phyloP scores from a whole-genome alignment of 1,284 basidiomycete species.

The Puccinia novopanici region DNA sequence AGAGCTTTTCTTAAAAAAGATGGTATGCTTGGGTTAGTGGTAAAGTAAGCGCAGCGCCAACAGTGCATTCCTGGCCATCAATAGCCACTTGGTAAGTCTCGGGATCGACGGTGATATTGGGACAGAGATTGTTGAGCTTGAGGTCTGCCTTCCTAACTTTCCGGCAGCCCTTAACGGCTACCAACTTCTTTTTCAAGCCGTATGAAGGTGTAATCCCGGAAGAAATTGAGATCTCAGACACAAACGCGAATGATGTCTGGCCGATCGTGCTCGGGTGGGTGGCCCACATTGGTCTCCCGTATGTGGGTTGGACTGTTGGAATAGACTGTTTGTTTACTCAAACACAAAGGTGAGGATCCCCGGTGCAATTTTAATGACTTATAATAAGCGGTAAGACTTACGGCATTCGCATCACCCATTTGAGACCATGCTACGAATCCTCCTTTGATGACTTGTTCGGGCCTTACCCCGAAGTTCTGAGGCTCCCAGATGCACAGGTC shows the following conservation, averaged over 20 bases:
- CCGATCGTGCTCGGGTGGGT: slow-evolving; percentile 72
- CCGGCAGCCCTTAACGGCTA: slow-evolving; percentile 77
- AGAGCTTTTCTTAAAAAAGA: slow-evolving; percentile 26
- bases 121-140: slow-evolving; percentile 85
- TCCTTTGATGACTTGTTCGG: slow-evolving; percentile 89
- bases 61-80: slow-evolving; percentile 74
- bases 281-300: slow-evolving; percentile 84
- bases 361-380: background rate
- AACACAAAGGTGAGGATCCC: background rate
- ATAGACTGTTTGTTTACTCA: slow-evolving; percentile 66
- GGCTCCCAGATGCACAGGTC: slow-evolving; percentile 95
- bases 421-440: slow-evolving; percentile 89
- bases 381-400: slow-evolving; percentile 33
- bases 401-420: slow-evolving; percentile 57
- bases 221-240: slow-evolving; percentile 72
- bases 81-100: slow-evolving; percentile 86
- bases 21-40: slow-evolving; percentile 64
- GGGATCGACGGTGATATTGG: slow-evolving; percentile 83
- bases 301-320: slow-evolving; percentile 85
- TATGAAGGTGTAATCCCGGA: slow-evolving; percentile 62
- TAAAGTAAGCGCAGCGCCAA: slow-evolving; percentile 72
- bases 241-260: slow-evolving; percentile 79
- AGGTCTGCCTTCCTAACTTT: slow-evolving; percentile 79
- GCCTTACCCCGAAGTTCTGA: slow-evolving; percentile 84
- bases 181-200: slow-evolving; percentile 71